Evolutionary conservation across 768 basidiomycete genomes (phyloP).

Genomic region (Albatrellus ellisii): DNA sequence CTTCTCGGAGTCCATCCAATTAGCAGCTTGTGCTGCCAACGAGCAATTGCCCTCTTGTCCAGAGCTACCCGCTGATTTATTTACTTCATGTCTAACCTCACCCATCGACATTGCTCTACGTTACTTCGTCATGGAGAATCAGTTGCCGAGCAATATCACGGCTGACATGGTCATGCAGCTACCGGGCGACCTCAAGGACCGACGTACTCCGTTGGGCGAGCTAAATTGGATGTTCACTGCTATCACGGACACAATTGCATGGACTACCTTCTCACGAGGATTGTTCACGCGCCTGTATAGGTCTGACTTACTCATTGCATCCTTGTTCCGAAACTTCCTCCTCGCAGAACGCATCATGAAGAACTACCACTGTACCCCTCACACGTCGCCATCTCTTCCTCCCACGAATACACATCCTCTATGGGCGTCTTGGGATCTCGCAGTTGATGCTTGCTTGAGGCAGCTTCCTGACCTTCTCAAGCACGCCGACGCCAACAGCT

Average conservation of each 20-base stretch:
- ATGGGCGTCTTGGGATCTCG: constrained; percentile 97
- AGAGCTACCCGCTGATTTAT: constrained; percentile 93
- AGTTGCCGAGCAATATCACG: constrained; percentile 66
- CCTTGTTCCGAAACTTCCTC: constrained; percentile 93
- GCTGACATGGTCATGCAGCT: constrained; percentile 90
- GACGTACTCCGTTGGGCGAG: constrained; percentile 92
- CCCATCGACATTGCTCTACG: constrained; percentile 97
- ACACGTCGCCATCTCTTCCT: constrained; percentile 83
- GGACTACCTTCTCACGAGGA: constrained; percentile 92
- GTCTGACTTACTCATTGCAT: constrained; percentile 91
- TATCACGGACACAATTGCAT: constrained; percentile 97
- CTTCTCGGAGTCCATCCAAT: constrained; percentile 80
- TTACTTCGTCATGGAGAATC: constrained; percentile 85
- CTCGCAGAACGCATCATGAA: constrained; percentile 98
- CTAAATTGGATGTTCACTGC: constrained; percentile 99
- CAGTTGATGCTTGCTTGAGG: constrained; percentile 85
- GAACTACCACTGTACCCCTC: constrained; percentile 92
- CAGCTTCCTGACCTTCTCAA: constrained; percentile 80
- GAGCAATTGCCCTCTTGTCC: constrained; percentile 92
- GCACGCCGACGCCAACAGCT: constrained; percentile 16
- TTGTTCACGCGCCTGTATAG: constrained; percentile 90
- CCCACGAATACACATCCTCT: constrained; percentile 94
- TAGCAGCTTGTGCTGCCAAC: constrained; percentile 86
- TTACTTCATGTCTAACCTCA: constrained; percentile 94
- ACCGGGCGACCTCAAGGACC: constrained; percentile 93